Evolutionary conservation across 345 rosid genomes (phyloP).

Genomic region (Nasturtium officinale): DNA sequence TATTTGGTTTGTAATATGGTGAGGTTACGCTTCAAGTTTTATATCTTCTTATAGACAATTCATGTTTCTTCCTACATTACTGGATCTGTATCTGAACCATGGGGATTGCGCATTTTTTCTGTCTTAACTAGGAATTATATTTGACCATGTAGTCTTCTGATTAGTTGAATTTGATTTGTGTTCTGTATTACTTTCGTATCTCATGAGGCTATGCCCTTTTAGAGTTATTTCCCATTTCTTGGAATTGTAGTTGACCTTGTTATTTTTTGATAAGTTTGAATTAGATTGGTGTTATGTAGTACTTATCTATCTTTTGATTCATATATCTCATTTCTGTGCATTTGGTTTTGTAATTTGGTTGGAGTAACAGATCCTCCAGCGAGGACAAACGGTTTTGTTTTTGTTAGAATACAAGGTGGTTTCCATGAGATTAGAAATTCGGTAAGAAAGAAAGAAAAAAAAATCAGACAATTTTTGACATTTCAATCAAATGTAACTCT

Average conservation of each 20-base stretch:
- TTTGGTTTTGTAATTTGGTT: conserved; percentile 15
- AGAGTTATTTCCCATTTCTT: too few relatives aligned
- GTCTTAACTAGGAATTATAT: neutral
- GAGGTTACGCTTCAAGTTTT: too few relatives aligned
- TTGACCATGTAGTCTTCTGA: neutral
- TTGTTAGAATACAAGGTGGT: conserved; percentile 96
- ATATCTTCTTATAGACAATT: too few relatives aligned
- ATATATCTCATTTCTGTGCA: neutral
- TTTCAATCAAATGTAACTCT: conserved; percentile 3
- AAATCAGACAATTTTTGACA: neutral
- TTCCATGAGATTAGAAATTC: conserved; percentile 96
- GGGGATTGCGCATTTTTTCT: too few relatives aligned
- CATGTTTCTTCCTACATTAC: too few relatives aligned
- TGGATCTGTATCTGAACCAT: too few relatives aligned
- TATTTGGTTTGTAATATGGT: too few relatives aligned
- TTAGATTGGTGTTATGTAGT: neutral
- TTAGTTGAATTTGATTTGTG: neutral
- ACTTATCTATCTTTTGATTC: neutral
- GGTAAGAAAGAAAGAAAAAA: conserved; percentile 52
- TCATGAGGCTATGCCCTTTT: too few relatives aligned
- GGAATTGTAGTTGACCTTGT: neutral
- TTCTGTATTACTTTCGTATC: neutral
- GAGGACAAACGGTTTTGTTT: conserved; percentile 70
- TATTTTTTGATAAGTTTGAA: neutral
- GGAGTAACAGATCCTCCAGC: conserved; percentile 58